Conservation (phyloP, 345 rosid genomes). For the Brassica rapa region DNA sequence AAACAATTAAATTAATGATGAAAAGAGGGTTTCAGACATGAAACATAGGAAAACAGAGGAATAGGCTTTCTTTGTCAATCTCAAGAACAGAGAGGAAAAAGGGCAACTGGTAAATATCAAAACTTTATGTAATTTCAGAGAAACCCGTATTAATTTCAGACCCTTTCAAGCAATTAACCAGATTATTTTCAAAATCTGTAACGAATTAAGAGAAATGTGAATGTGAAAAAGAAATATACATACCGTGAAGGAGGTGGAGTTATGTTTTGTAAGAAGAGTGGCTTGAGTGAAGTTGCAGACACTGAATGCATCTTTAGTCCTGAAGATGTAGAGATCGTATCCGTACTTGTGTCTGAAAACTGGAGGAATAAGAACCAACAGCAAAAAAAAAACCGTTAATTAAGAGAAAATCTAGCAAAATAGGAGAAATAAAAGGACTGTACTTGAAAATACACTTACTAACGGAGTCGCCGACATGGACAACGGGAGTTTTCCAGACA, state of each 20-base stretch:
- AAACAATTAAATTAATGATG: not conserved
- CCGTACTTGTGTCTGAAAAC: conserved; percentile 82
- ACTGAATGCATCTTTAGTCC: conserved; percentile 67
- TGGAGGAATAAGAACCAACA: conserved; percentile 30
- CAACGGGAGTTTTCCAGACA: conserved; percentile 67
- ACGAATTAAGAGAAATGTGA: conserved; percentile 5
- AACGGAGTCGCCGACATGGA: conserved; percentile 73
- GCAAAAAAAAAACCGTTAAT: not conserved
- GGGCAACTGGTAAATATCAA: conserved; percentile 5
- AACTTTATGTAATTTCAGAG: conserved; percentile 22
- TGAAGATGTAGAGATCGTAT: conserved; percentile 81
- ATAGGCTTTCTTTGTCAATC: conserved; percentile 26
- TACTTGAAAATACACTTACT: conserved; percentile 45
- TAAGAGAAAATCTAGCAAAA: not conserved
- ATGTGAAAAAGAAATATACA: conserved; percentile 3
- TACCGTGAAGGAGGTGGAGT: conserved; percentile 75
- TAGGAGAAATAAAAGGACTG: not conserved
- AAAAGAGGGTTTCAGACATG: not conserved
- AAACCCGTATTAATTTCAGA: conserved; percentile 14
- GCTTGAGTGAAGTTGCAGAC: conserved; percentile 82
- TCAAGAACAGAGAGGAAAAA: conserved; percentile 34
- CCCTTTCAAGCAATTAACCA: not conserved
- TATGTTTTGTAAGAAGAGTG: conserved; percentile 70
- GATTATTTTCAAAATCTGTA: not conserved
- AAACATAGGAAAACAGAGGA: conserved; percentile 19